Evolutionary conservation across 2,329 filamentous ascomycete species (phyloP), one percentile per base, ranked within the genome.

Genomic region (Colletotrichum camelliae): DNA sequence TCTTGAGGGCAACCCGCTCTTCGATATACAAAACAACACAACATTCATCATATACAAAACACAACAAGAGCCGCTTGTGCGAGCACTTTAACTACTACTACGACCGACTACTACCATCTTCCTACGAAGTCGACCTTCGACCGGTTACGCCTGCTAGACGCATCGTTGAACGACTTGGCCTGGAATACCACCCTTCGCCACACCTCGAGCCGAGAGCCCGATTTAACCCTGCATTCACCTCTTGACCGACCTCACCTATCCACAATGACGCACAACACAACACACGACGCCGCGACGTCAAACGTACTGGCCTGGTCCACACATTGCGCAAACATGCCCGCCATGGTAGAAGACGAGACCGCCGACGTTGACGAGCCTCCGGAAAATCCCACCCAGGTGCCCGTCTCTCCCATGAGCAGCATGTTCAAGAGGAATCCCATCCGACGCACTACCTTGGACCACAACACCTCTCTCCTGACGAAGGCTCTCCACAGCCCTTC

Each of bases 361-460:
- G 86, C 94, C 78, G 96, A 98, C 81, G 89, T 93, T 67, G 96
- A 98, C 84, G 96, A 98, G 85, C 96, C 96, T 66, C 96, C 96
- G 80, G 96, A 98, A 52, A 52, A 52, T 52, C 43, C 43, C 86
- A 81, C 83, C 75, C 80, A 77, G 74, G 79, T 81, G 76, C 78
- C 69, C 79, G 77, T 58, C 74, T 81, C 79, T 65, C 80, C 78
- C 61, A 80, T 77, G 76, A 80, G 68, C 79, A 82, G 79, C 79
- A 86, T 82, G 84, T 92, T 87, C 82, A 85, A 84, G 81, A 88
- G 87, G 84, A 88, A 85, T 67, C 82, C 82, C 65, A 86, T 89
- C 70, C 87, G 87, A 80, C 85, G 87, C 52, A 84, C 89, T 39
- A 87, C 83, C 37, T 16, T 76, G 9, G 89, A 91, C 70, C 91